phyloP scores from a whole-genome alignment of 2,329 filamentous ascomycete species.

The Diaporthe humulicola region DNA sequence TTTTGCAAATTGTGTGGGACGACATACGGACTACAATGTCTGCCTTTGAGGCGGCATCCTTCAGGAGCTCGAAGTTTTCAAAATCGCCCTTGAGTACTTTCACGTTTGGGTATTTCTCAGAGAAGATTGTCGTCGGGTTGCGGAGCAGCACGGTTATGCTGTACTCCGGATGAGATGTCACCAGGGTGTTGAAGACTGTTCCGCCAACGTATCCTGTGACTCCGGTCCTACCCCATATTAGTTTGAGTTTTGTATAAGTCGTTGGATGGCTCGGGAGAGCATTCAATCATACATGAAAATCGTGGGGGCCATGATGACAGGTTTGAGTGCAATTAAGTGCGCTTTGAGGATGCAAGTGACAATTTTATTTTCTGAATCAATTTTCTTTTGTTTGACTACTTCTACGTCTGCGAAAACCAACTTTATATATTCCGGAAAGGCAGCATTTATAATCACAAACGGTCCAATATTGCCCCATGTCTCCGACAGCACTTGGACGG shows the following conservation, averaged over 20 bases:
- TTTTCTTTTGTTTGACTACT: not conserved
- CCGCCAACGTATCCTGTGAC: conserved; percentile 7
- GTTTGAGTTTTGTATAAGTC: not conserved
- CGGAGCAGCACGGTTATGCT: not conserved
- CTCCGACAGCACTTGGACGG: not conserved
- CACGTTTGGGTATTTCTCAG: not conserved
- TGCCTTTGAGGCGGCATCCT: conserved; percentile 1
- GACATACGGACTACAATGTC: conserved; percentile 13
- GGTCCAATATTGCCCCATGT: conserved; percentile 4
- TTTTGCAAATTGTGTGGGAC: too few species aligned
- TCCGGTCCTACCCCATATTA: not conserved
- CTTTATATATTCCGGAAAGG: not conserved
- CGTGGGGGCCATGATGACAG: not conserved
- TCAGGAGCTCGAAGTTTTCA: not conserved
- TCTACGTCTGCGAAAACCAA: not conserved
- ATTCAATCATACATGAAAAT: not conserved
- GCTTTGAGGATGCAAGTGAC: not conserved
- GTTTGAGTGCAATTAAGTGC: too few species aligned
- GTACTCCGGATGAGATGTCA: not conserved
- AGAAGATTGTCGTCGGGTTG: not conserved
- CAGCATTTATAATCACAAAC: not conserved
- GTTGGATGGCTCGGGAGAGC: too few species aligned
- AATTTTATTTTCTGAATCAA: not conserved
- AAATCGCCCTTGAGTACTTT: not conserved
- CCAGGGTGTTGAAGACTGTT: not conserved